phyloP scores from a whole-genome alignment of 2,329 filamentous ascomycete genomes.

The Scytalidium sp. region DNA sequence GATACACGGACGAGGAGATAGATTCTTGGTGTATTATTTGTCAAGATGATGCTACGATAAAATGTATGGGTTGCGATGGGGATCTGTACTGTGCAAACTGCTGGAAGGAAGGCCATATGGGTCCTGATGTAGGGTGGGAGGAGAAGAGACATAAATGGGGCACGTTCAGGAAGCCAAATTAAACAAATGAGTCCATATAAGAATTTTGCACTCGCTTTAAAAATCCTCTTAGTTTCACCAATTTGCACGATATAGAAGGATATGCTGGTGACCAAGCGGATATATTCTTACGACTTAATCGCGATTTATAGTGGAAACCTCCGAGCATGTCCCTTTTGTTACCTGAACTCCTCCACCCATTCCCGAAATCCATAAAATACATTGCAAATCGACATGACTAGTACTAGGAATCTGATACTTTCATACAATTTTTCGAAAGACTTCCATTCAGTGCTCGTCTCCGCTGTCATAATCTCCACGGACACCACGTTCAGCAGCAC shows the following conservation, averaged over 20 bases:
- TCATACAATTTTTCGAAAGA: background rate
- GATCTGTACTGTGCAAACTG: constrained; percentile 75
- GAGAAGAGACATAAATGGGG: constrained; percentile 68
- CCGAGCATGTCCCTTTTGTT: background rate
- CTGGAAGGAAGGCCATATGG: constrained; percentile 78
- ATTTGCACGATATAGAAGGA: no score
- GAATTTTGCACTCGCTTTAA: no score
- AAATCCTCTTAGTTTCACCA: no score
- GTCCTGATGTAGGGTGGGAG: constrained; percentile 66
- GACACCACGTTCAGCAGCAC: constrained; percentile 16
- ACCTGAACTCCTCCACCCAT: background rate
- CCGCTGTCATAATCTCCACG: constrained; percentile 18
- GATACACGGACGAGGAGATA: constrained; percentile 66
- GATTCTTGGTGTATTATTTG: constrained; percentile 82
- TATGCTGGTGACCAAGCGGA: no score
- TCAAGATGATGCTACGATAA: constrained; percentile 70
- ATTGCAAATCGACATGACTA: background rate
- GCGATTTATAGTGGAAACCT: background rate
- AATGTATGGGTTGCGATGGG: constrained; percentile 68
- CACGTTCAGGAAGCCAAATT: constrained; percentile 43
- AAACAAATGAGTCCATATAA: constrained; percentile 3
- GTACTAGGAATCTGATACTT: background rate
- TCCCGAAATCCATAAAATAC: background rate
- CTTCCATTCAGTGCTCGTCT: constrained; percentile 9
- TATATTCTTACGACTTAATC: background rate